Conservation (phyloP, 1,284 basidiomycete genomes). For the Sporisorium exsertum region DNA sequence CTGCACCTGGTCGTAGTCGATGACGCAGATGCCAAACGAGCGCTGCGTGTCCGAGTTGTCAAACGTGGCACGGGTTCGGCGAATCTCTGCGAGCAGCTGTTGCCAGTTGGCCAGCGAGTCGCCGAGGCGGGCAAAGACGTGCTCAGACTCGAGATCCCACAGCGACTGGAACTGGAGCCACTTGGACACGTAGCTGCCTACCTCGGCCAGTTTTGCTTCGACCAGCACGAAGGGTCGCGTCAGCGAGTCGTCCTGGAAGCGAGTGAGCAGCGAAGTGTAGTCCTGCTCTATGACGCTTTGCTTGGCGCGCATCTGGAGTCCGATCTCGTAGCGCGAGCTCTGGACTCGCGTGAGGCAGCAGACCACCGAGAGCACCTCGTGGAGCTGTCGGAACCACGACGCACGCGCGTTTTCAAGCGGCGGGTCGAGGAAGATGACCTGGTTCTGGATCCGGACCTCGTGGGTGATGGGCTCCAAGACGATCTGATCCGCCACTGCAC, state of each 20-base stretch:
- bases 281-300: slow-evolving; percentile 40
- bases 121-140: slow-evolving; percentile 92
- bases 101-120: slow-evolving; percentile 94
- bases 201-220: slow-evolving; percentile 85
- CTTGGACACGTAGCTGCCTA: slow-evolving; percentile 91
- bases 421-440: slow-evolving; percentile 97
- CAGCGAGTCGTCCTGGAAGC: slow-evolving; percentile 79
- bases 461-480: slow-evolving; percentile 74
- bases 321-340: slow-evolving; percentile 93
- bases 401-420: slow-evolving; percentile 93
- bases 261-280: slow-evolving; percentile 84
- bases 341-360: slow-evolving; percentile 88
- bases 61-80: slow-evolving; percentile 93
- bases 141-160: slow-evolving; percentile 97
- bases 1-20: slow-evolving; percentile 98
- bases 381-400: slow-evolving; percentile 90
- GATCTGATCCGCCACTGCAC: slow-evolving; percentile 31
- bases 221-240: slow-evolving; percentile 86
- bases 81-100: slow-evolving; percentile 91
- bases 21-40: slow-evolving; percentile 87
- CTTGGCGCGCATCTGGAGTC: slow-evolving; percentile 51
- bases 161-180: slow-evolving; percentile 99
- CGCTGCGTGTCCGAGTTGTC: slow-evolving; percentile 94
- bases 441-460: slow-evolving; percentile 96
- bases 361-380: slow-evolving; percentile 82